phyloP scores from a whole-genome alignment of 345 rosid genomes.

The Barbarea vulgaris region DNA sequence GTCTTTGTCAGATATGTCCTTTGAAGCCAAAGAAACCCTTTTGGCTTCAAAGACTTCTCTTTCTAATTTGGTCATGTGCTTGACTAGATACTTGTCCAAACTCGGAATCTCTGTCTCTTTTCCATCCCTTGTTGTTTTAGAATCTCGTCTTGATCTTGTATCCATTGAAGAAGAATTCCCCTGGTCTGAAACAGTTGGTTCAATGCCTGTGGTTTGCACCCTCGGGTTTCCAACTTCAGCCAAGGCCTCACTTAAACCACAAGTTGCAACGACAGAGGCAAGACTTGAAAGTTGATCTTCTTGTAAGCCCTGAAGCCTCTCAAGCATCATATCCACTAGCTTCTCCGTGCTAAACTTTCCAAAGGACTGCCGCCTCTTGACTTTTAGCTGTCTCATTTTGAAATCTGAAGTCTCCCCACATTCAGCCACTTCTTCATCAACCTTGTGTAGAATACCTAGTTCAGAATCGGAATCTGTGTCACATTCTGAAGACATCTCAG shows the following conservation, averaged over 20 bases:
- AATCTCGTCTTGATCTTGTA: conserved; percentile 39
- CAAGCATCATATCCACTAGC: conserved; percentile 74
- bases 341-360: conserved; percentile 56
- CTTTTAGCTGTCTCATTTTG: conserved; percentile 50
- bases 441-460: conserved; percentile 38
- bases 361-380: conserved; percentile 60
- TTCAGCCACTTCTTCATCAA: conserved; percentile 42
- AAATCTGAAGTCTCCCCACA: conserved; percentile 35
- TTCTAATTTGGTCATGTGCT: conserved; percentile 78
- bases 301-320: conserved; percentile 76
- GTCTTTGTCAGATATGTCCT: conserved; percentile 32
- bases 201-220: conserved; percentile 35
- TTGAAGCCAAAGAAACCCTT: conserved; percentile 40
- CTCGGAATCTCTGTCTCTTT: conserved; percentile 61
- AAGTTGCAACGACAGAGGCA: conserved; percentile 89
- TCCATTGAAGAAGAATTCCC: conserved; percentile 49
- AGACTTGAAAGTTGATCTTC: conserved; percentile 92
- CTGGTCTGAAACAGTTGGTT: conserved; percentile 39
- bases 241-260: conserved; percentile 89
- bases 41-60: conserved; percentile 84
- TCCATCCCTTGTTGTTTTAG: conserved; percentile 39
- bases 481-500: conserved; percentile 57
- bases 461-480: conserved; percentile 68
- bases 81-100: conserved; percentile 82
- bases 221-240: conserved; percentile 64